Base-by-base conservation (phyloP, 441 rosid genomes). In the Eruca vesicaria region DNA sequence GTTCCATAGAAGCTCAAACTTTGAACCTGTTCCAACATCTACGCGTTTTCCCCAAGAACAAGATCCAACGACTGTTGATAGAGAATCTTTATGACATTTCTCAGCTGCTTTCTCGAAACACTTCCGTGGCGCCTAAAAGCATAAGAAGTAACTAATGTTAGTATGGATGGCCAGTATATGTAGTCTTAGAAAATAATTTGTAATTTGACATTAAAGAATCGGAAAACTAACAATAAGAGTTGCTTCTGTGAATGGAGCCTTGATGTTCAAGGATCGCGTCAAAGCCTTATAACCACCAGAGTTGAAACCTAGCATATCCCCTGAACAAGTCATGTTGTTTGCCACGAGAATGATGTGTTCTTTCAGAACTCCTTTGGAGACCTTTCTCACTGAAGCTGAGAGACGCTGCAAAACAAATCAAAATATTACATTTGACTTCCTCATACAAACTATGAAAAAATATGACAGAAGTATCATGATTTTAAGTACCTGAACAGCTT, bases 241-340 rank as follows among this genome's bases (percentile, higher is more conserved):
- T 75, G 99, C 99, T 83, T 96, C 99, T 2, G 96, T 90, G 81
- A 96, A 96, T 60, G 99, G 99, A 41, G 89, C 96, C 84, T 93
- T 93, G 73, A 96, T 76, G 78, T 90, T 88, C 75, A 93, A 77
- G 16, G 98, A 85, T 31, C 83, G 89, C 43, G 88, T 82, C 65
- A 93, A 50, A 26, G 97, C 84, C 81, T 92, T 93, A 74, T 87
- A 91, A 63, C 99, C 98, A 68, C 91, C 94, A 81, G 94, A 67
- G 62, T 89, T 90, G 82, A 96, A 96, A 55, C 99, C 99, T 76
- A 93, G 81, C 86, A 96, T 81, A 75, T 83, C 84, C 53, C 99
- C 99, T 68, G 89, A 76, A 71, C 97, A 90, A 15, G 98, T 90
- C 98, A 96, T 93, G 74, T 91, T 93, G 79, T 89, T 91, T 15